These are phyloP conservation scores for Rutstroemia sp. DNA, from an alignment of 2,329 filamentous ascomycete genomes.

Conservation along the genomic window DNA sequence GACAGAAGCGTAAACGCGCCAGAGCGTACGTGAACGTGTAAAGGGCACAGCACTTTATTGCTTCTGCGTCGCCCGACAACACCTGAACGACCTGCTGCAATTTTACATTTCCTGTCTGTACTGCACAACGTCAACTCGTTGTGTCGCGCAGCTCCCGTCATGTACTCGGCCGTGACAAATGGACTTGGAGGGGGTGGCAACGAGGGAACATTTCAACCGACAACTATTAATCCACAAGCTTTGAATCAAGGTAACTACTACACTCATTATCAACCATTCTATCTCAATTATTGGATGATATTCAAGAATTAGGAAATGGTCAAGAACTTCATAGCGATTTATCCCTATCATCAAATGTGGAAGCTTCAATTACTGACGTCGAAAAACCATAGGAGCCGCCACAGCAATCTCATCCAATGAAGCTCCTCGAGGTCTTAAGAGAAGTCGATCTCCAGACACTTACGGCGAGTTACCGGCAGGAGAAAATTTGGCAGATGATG, in stretches of 20 bases:
- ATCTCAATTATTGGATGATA: not conserved
- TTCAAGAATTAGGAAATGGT: not conserved
- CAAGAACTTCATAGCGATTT: not conserved
- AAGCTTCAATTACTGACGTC: not conserved
- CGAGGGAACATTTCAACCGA: slow-evolving; percentile 8
- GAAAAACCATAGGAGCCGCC: slow-evolving; percentile 22
- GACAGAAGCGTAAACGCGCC: slow-evolving; percentile 11
- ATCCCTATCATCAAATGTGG: not conserved
- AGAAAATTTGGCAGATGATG: slow-evolving; percentile 60
- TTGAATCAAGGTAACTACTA: slow-evolving; percentile 7
- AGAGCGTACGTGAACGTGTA: not conserved
- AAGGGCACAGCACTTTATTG: not conserved
- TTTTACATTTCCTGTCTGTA: not conserved
- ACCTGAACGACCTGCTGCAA: not conserved
- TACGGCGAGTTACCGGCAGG: slow-evolving; percentile 48
- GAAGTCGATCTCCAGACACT: slow-evolving; percentile 61
- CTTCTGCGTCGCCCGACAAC: not conserved
- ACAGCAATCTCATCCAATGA: slow-evolving; percentile 43
- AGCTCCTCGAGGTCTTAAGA: slow-evolving; percentile 65
- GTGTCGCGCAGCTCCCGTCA: slow-evolving; percentile 4
- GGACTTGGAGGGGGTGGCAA: slow-evolving; percentile 8
- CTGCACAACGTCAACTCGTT: not conserved
- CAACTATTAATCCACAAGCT: slow-evolving; percentile 11
- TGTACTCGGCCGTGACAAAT: slow-evolving; percentile 12
- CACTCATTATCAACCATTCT: not conserved